Percentiles rank a stretch among this genome's conserved stretches.
Conservation (phyloP, 2,329 filamentous ascomycete genomes). For the Rhinocladiella mackenziei region DNA sequence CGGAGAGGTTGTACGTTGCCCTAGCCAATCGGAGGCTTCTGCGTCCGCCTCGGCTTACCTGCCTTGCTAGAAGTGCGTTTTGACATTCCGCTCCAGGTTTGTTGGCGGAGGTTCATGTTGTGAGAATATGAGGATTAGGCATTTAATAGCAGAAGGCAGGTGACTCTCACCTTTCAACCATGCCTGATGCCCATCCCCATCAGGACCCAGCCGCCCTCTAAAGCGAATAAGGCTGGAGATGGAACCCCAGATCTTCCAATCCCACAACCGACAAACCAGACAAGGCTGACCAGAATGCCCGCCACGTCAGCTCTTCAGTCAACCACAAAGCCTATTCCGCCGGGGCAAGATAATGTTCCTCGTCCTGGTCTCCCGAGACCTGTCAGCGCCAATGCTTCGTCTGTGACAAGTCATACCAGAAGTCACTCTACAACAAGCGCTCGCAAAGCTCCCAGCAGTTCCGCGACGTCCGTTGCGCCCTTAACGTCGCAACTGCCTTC, state of each 20-base stretch:
- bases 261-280: background rate
- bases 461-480: background rate
- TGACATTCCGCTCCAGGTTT: no score
- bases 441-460: background rate
- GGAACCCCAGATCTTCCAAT: background rate
- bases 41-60: background rate
- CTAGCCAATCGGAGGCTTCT: background rate
- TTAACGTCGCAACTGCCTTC: background rate
- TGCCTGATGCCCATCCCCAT: slow-evolving; percentile 5
- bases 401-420: slow-evolving; percentile 4
- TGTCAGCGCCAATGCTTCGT: background rate
- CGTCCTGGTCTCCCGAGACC: slow-evolving; percentile 1
- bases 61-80: background rate
- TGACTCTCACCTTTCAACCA: background rate
- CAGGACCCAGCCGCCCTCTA: background rate
- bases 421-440: slow-evolving; percentile 6
- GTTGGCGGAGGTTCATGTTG: no score
- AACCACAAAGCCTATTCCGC: background rate
- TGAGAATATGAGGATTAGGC: background rate
- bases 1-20: no score
- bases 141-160: background rate
- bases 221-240: background rate
- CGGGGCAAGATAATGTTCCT: background rate
- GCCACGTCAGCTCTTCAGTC: background rate
- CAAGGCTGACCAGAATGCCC: background rate